Percentiles rank a stretch among this genome's conserved stretches.
Evolutionary conservation across 495 filamentous ascomycete species (phyloP).

Genomic region (Annulohypoxylon maeteangense): DNA sequence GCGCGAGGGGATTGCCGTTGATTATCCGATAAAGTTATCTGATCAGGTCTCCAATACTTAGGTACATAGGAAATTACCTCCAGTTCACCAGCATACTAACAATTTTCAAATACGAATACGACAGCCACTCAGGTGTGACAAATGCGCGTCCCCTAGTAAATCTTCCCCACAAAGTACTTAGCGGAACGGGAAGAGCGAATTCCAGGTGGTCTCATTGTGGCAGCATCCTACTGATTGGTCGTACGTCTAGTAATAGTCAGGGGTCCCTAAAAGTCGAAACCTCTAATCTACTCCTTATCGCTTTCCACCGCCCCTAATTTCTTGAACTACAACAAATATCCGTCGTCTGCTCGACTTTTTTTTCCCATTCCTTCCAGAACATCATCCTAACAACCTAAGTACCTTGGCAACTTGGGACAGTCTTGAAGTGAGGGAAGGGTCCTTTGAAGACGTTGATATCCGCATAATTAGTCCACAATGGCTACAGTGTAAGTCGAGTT

Average conservation of each 20-base stretch:
- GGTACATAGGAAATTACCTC: constrained; percentile 1
- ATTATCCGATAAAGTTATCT: constrained; percentile 39
- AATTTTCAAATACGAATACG: constrained; percentile 42
- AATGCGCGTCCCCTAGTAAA: constrained; percentile 23
- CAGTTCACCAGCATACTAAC: constrained; percentile 1
- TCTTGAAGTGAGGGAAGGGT: constrained; percentile 14
- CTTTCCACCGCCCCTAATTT: constrained; percentile 35
- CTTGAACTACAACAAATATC: constrained; percentile 37
- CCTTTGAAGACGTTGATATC: constrained; percentile 19
- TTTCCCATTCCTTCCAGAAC: constrained; percentile 19
- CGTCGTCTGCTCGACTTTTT: constrained; percentile 24
- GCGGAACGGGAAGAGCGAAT: constrained; percentile 42
- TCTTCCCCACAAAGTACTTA: constrained; percentile 21
- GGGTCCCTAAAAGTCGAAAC: constrained; percentile 35
- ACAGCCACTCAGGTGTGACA: constrained; percentile 16
- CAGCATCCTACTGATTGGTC: constrained; percentile 48
- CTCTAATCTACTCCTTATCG: constrained; percentile 46
- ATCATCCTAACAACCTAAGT: constrained; percentile 20
- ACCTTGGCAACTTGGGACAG: constrained; percentile 3
- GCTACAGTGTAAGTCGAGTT: constrained; percentile 52
- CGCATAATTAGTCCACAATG: constrained; percentile 44
- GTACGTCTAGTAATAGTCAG: constrained; percentile 20
- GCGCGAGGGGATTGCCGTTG: constrained; percentile 3
- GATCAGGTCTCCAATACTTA: constrained; percentile 13
- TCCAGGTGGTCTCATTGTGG: constrained; percentile 50